Percentiles rank a stretch among this genome's conserved stretches.
Conservation (phyloP, 176 grass and related monocot genomes). For the Eremochloa ophiuroides region DNA sequence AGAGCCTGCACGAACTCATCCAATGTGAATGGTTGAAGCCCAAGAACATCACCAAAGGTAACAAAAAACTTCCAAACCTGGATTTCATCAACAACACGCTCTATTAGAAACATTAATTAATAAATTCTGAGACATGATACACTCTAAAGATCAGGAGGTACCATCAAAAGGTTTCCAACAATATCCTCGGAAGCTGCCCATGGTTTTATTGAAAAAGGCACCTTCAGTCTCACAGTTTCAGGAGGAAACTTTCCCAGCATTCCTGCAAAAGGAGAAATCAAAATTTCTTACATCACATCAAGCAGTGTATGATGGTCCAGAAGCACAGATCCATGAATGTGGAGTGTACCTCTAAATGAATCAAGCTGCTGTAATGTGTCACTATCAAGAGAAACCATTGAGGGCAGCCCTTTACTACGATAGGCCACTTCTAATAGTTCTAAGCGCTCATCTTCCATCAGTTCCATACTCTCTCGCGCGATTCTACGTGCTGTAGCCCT, state of each 20-base stretch:
- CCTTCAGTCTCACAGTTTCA: slow-evolving; percentile 56
- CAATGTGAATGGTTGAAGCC: slow-evolving; percentile 84
- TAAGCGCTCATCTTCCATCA: slow-evolving; percentile 93
- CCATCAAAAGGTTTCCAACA: slow-evolving; percentile 96
- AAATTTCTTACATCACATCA: neutral
- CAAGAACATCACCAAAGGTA: slow-evolving; percentile 85
- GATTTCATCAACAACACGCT: slow-evolving; percentile 17
- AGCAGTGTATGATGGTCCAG: neutral
- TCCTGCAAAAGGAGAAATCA: slow-evolving; percentile 33
- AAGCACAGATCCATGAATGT: neutral
- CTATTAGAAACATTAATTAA: slow-evolving; percentile 25
- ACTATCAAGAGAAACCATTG: slow-evolving; percentile 79
- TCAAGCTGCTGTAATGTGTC: slow-evolving; percentile 84
- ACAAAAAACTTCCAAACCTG: slow-evolving; percentile 99
- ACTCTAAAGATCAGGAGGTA: slow-evolving; percentile 36
- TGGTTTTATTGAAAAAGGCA: slow-evolving; percentile 72
- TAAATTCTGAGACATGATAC: neutral
- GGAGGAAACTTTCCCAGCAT: slow-evolving; percentile 74
- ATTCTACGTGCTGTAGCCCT: slow-evolving; percentile 93
- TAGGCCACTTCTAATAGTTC: slow-evolving; percentile 95
- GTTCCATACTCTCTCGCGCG: slow-evolving; percentile 75
- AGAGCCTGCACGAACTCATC: slow-evolving; percentile 96
- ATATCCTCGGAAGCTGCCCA: slow-evolving; percentile 81
- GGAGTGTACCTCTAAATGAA: slow-evolving; percentile 78
- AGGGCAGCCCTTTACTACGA: slow-evolving; percentile 73